Conservation (phyloP, 805 yeast species). For the Saitoella complicata region DNA sequence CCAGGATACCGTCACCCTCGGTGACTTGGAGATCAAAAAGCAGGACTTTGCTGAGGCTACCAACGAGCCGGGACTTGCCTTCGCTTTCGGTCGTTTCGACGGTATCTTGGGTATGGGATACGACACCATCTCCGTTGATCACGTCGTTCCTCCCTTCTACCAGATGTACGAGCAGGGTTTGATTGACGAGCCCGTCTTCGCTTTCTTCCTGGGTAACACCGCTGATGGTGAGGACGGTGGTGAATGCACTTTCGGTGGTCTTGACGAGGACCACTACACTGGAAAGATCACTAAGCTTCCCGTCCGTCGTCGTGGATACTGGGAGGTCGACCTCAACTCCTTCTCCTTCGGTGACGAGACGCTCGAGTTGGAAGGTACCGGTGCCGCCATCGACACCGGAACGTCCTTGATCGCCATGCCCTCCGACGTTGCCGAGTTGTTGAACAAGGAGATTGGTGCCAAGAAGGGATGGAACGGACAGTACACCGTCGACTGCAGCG, state of each 20-base stretch:
- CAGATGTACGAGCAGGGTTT: slow-evolving; percentile 71
- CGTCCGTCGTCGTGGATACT: slow-evolving; percentile 97
- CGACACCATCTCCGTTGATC: slow-evolving; percentile 76
- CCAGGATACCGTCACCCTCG: slow-evolving; percentile 64
- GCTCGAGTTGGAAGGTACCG: slow-evolving; percentile 65
- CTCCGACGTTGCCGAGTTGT: slow-evolving; percentile 84
- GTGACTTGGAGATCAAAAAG: slow-evolving; percentile 66
- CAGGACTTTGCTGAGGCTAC: slow-evolving; percentile 98
- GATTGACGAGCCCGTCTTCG: slow-evolving; percentile 70
- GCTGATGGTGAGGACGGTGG: slow-evolving; percentile 55
- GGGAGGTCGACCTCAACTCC: slow-evolving; percentile 94
- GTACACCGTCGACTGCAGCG: slow-evolving; percentile 79
- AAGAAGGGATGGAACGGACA: slow-evolving; percentile 96
- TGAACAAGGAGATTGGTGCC: slow-evolving; percentile 93
- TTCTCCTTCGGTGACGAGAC: slow-evolving; percentile 83
- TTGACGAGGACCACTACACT: slow-evolving; percentile 53
- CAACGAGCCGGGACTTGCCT: slow-evolving; percentile 90
- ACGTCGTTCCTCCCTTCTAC: slow-evolving; percentile 85
- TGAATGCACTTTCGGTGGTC: slow-evolving; percentile 88
- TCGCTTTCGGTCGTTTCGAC: slow-evolving; percentile 97
- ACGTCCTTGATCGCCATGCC: slow-evolving; percentile 93
- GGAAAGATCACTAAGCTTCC: slow-evolving; percentile 94
- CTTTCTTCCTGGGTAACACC: slow-evolving; percentile 77
- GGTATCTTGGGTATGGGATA: slow-evolving; percentile 94
- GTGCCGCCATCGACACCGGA: slow-evolving; percentile 98